A percentile compares a stretch with the other conserved stretches of the same genome.
Conservation (phyloP, 345 rosid genomes). For the Citrus hindsii region DNA sequence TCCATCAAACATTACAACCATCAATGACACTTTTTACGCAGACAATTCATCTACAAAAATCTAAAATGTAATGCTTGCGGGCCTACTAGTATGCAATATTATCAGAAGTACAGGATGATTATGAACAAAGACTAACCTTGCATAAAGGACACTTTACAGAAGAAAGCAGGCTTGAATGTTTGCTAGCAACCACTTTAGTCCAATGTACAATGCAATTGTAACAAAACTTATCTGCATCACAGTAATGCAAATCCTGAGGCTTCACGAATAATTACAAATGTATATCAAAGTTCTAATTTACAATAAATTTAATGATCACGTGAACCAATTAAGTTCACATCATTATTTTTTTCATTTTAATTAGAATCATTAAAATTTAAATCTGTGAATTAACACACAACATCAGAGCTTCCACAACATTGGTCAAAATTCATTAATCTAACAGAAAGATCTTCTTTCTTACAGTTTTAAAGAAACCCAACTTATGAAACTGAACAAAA, state of each 20-base stretch:
- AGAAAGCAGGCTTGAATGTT: constrained; percentile 37
- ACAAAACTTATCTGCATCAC: constrained; percentile 81
- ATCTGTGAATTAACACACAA: background rate
- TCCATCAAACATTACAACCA: constrained; percentile 7
- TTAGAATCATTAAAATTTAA: background rate
- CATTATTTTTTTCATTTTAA: background rate
- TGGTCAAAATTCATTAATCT: background rate
- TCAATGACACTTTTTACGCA: background rate
- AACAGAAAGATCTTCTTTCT: background rate
- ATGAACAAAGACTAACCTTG: constrained; percentile 52
- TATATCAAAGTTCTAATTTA: constrained; percentile 1
- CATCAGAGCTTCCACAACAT: background rate
- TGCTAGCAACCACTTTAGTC: constrained; percentile 67
- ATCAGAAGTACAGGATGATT: background rate
- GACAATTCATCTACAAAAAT: background rate
- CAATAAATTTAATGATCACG: background rate
- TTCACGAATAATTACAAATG: background rate
- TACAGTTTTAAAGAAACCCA: background rate
- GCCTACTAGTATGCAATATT: background rate
- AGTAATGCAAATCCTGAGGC: background rate
- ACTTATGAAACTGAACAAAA: constrained; percentile 1
- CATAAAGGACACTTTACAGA: constrained; percentile 82
- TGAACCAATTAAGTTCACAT: background rate
- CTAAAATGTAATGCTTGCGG: background rate
- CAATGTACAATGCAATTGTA: constrained; percentile 72